phyloP scores from a whole-genome alignment of 495 filamentous ascomycete species.

The Neurospora sp. region DNA sequence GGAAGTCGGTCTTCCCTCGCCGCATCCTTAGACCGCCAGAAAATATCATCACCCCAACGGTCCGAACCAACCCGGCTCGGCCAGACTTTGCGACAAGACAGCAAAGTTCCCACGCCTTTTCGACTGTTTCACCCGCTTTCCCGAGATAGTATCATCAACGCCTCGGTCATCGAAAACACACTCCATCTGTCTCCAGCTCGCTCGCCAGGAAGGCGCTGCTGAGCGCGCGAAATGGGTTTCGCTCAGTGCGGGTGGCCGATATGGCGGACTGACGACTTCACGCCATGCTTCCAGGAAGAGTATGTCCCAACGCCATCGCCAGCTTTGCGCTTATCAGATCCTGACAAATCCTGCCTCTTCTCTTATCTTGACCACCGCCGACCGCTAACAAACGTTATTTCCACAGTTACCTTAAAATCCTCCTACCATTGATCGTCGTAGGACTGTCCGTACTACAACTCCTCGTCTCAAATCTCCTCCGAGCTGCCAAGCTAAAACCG shows the following conservation, averaged over 20 bases:
- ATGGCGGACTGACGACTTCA: constrained; percentile 86
- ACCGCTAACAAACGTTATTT: constrained; percentile 3
- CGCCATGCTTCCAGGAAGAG: constrained; percentile 80
- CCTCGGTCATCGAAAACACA: not conserved
- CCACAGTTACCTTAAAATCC: constrained; percentile 69
- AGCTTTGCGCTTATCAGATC: not conserved
- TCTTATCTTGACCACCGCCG: constrained; percentile 6
- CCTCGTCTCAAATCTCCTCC: constrained; percentile 39
- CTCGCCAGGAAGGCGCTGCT: constrained; percentile 10
- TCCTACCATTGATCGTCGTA: constrained; percentile 67
- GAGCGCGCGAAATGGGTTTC: constrained; percentile 37
- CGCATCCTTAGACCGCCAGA: not conserved
- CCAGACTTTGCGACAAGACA: not conserved
- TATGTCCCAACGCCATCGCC: constrained; percentile 34
- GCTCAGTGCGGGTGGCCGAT: constrained; percentile 68
- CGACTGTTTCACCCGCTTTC: not conserved
- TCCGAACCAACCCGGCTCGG: not conserved
- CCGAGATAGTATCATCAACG: not conserved
- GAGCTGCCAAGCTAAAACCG: constrained; percentile 36
- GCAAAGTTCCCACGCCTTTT: not conserved
- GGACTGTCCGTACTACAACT: constrained; percentile 62
- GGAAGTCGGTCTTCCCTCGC: not conserved
- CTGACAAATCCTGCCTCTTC: not conserved
- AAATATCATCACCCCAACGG: not conserved
- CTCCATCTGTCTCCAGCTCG: not conserved